Conservation (phyloP, 192 early-diverging fungal species). For the Glomus cerebriforme region DNA sequence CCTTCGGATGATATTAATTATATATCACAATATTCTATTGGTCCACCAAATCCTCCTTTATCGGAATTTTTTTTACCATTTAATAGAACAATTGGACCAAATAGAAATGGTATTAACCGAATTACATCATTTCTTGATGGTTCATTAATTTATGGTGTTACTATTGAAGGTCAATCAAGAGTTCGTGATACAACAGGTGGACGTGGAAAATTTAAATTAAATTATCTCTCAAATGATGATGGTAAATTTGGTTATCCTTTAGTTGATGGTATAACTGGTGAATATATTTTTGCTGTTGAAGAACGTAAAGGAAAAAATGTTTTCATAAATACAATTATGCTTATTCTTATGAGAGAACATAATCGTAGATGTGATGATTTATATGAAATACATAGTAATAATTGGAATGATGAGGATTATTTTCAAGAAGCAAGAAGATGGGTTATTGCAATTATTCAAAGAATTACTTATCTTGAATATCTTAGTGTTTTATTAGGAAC, state of each 20-base stretch:
- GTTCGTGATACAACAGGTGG: background rate
- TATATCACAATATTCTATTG: background rate
- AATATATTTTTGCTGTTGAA: background rate
- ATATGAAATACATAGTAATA: background rate
- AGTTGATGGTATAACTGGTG: background rate
- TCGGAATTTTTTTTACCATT: background rate
- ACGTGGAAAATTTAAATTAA: background rate
- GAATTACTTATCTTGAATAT: background rate
- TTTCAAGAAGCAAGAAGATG: constrained; percentile 28
- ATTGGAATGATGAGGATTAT: constrained; percentile 8
- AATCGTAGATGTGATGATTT: constrained; percentile 22
- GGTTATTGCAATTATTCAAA: constrained; percentile 9
- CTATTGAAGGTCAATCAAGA: background rate
- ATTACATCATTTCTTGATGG: constrained; percentile 18
- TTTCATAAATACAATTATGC: background rate
- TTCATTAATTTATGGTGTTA: background rate
- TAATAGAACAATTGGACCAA: background rate
- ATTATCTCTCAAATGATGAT: background rate
- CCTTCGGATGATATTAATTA: background rate
- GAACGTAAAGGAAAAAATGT: background rate
- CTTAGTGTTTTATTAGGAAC: background rate
- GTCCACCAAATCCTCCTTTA: background rate
- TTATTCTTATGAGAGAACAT: constrained; percentile 13
- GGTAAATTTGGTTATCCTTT: background rate
- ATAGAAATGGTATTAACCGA: background rate